Conservation (phyloP, 2,329 filamentous ascomycete species). For the Graphilbum fragrans region DNA sequence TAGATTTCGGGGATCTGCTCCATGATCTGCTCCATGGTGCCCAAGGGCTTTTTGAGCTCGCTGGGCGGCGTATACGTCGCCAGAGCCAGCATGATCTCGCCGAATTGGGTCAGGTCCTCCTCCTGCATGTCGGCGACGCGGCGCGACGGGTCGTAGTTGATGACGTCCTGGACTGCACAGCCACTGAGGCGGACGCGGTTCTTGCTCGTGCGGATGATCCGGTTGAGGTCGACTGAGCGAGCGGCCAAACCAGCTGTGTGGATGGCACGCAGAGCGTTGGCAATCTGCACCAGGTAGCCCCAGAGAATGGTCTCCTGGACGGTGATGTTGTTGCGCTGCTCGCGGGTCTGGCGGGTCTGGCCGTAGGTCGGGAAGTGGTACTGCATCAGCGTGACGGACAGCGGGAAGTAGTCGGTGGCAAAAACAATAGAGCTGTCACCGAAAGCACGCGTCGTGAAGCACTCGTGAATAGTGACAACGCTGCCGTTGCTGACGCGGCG, state of each 20-base stretch:
- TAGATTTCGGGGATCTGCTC: slow-evolving; percentile 66
- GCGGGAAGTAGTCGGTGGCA: slow-evolving; percentile 84
- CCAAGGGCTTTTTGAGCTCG: slow-evolving; percentile 38
- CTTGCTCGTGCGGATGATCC: slow-evolving; percentile 82
- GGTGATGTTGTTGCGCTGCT: slow-evolving; percentile 26
- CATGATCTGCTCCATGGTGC: slow-evolving; percentile 66
- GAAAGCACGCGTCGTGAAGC: slow-evolving; percentile 87
- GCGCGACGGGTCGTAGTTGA: slow-evolving; percentile 63
- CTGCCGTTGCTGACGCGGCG: slow-evolving; percentile 70
- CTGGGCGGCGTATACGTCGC: slow-evolving; percentile 52
- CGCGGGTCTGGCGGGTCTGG: slow-evolving; percentile 17
- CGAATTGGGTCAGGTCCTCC: slow-evolving; percentile 77
- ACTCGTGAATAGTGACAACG: slow-evolving; percentile 78
- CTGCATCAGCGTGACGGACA: slow-evolving; percentile 81
- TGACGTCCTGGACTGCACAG: slow-evolving; percentile 80
- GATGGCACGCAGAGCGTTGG: slow-evolving; percentile 76
- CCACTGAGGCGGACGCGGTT: slow-evolving; percentile 80
- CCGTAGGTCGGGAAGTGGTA: slow-evolving; percentile 53
- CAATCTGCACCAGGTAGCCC: slow-evolving; percentile 86
- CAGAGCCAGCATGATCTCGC: slow-evolving; percentile 71
- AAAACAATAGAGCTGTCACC: slow-evolving; percentile 91
- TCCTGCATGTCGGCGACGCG: slow-evolving; percentile 68
- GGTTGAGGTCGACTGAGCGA: slow-evolving; percentile 73
- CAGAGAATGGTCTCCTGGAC: slow-evolving; percentile 69
- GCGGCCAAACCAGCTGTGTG: slow-evolving; percentile 74